Conservation (phyloP, 768 basidiomycete species). For the Sutorius australiensis region DNA sequence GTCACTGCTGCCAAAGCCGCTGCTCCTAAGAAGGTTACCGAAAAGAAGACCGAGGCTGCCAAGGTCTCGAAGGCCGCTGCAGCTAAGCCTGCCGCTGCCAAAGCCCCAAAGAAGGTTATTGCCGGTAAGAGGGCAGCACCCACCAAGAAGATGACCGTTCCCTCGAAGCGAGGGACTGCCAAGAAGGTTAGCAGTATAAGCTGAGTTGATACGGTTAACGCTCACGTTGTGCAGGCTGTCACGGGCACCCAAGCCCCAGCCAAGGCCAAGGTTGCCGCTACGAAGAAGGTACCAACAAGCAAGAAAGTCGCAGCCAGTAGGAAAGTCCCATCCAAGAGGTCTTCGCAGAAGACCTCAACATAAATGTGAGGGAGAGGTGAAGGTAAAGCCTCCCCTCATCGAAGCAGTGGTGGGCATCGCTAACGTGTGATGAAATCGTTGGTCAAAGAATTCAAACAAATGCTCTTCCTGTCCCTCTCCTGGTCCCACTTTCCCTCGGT, state of each 20-base stretch:
- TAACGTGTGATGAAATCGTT: neutral
- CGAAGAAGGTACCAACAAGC: slow-evolving; percentile 32
- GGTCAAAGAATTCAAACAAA: neutral
- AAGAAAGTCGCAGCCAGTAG: slow-evolving; percentile 26
- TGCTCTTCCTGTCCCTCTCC: neutral
- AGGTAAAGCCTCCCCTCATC: neutral
- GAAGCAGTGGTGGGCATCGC: neutral
- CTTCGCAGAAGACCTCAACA: slow-evolving; percentile 18
- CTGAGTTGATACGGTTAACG: neutral
- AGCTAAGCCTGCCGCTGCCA: slow-evolving; percentile 14
- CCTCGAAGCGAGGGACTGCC: slow-evolving; percentile 48
- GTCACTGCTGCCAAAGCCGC: slow-evolving; percentile 32
- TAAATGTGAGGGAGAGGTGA: slow-evolving; percentile 4
- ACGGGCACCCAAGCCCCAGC: slow-evolving; percentile 46
- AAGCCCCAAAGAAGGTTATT: slow-evolving; percentile 33
- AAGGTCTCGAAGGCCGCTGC: slow-evolving; percentile 26
- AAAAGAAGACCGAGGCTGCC: slow-evolving; percentile 33
- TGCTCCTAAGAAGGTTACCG: slow-evolving; percentile 41
- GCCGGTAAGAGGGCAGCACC: slow-evolving; percentile 32
- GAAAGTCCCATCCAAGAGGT: slow-evolving; percentile 22
- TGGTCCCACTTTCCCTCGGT: slow-evolving; percentile 9
- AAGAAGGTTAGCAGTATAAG: slow-evolving; percentile 52
- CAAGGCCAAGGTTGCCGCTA: slow-evolving; percentile 29
- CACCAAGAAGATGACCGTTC: slow-evolving; percentile 38
- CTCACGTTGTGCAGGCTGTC: slow-evolving; percentile 38